Percentiles rank a stretch among this genome's conserved stretches.
These are phyloP conservation scores for Pyrrhoderma noxium DNA, from an alignment of 1,284 basidiomycete species.

Conservation along the genomic window DNA sequence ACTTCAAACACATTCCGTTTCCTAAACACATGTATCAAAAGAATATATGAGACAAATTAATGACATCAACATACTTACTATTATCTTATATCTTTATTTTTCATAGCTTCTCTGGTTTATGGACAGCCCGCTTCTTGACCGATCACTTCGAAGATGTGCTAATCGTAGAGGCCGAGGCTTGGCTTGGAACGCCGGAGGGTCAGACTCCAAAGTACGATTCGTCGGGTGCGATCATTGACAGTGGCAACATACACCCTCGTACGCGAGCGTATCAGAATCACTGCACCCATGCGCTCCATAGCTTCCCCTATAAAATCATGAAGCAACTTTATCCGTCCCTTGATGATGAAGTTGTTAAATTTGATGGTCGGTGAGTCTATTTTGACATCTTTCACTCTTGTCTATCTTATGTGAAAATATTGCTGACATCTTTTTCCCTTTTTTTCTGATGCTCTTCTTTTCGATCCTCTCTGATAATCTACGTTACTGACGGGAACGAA, in stretches of 20 bases:
- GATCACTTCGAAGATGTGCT: conserved; percentile 18
- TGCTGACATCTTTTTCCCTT: too few species aligned
- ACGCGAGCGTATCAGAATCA: conserved; percentile 16
- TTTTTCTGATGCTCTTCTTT: too few species aligned
- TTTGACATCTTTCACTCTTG: background rate
- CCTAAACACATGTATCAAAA: background rate
- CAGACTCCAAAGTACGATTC: conserved; percentile 4
- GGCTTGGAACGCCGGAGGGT: conserved; percentile 9
- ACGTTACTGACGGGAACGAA: too few species aligned
- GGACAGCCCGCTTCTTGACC: conserved; percentile 15
- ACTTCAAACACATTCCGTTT: too few species aligned
- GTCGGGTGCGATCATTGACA: conserved; percentile 6
- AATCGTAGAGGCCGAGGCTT: conserved; percentile 17
- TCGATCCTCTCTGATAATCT: too few species aligned
- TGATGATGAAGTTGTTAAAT: conserved; percentile 17
- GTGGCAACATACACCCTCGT: background rate
- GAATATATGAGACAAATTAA: too few species aligned
- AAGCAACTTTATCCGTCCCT: conserved; percentile 13
- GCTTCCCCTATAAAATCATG: conserved; percentile 4
- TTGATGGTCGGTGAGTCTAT: conserved; percentile 12
- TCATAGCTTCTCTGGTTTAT: conserved; percentile 16
- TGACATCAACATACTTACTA: too few species aligned
- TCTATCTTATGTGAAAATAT: too few species aligned
- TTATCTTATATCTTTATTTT: background rate
- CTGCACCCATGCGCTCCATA: conserved; percentile 12